Percentiles rank a stretch among this genome's conserved stretches.
These are phyloP conservation scores for Tulasnella sp. DNA, from an alignment of 768 basidiomycete species.

Conservation along the genomic window DNA sequence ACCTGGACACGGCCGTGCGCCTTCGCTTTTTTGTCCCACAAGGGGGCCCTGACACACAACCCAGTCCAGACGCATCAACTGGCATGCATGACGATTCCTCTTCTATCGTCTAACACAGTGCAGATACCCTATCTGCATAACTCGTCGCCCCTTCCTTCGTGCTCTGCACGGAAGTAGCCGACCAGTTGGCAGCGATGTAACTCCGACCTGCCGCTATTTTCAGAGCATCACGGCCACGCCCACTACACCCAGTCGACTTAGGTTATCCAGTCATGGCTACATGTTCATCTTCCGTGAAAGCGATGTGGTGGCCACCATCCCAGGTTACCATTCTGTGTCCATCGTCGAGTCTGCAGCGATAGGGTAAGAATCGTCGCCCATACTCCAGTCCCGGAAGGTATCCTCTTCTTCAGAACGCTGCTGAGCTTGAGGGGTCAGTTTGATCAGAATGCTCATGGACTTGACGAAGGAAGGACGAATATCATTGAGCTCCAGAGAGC, in stretches of 20 bases:
- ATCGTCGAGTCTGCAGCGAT: constrained; percentile 7
- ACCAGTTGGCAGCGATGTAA: background rate
- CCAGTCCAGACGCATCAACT: background rate
- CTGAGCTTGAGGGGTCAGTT: constrained; percentile 34
- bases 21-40: constrained; percentile 3
- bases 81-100: background rate
- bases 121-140: background rate
- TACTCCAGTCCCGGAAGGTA: constrained; percentile 14
- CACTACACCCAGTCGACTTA: background rate
- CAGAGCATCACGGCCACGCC: background rate
- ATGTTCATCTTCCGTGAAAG: background rate
- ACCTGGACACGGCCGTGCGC: constrained; percentile 1
- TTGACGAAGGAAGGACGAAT: constrained; percentile 82
- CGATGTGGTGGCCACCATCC: no score
- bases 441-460: constrained; percentile 65
- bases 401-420: constrained; percentile 17
- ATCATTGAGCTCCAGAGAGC: constrained; percentile 90
- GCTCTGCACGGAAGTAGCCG: background rate
- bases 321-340: constrained; percentile 16
- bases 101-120: background rate
- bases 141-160: background rate
- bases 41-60: background rate
- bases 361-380: constrained; percentile 1
- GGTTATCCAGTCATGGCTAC: background rate
- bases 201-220: background rate